Evolutionary conservation across 441 rosid genomes (phyloP).

Genomic region (Metrosideros polymorpha): DNA sequence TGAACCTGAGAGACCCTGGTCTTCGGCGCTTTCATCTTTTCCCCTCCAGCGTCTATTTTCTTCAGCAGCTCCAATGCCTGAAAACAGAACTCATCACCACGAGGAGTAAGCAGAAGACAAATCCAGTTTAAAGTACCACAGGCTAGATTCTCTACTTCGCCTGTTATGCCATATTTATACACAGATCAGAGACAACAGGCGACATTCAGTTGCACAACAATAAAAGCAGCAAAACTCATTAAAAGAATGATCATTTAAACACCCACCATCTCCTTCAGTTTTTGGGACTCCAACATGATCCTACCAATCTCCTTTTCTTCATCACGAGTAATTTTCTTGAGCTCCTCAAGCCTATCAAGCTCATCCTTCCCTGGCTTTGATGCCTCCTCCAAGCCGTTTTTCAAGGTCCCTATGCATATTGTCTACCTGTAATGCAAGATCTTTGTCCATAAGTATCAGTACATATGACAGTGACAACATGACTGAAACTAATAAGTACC

Average conservation of each 20-base stretch:
- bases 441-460: background rate
- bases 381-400: slow-evolving; percentile 78
- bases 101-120: background rate
- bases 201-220: background rate
- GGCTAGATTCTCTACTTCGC: background rate
- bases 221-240: background rate
- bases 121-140: background rate
- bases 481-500: slow-evolving; percentile 29
- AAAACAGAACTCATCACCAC: slow-evolving; percentile 6
- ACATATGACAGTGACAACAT: slow-evolving; percentile 1
- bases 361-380: slow-evolving; percentile 75
- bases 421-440: slow-evolving; percentile 45
- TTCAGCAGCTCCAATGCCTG: slow-evolving; percentile 78
- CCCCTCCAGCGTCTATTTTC: slow-evolving; percentile 89
- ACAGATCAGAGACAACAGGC: background rate
- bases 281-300: slow-evolving; percentile 60
- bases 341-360: slow-evolving; percentile 52
- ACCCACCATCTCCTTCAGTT: slow-evolving; percentile 72
- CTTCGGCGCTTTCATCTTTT: slow-evolving; percentile 67
- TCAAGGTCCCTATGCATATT: slow-evolving; percentile 65
- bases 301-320: slow-evolving; percentile 74
- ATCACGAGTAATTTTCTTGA: slow-evolving; percentile 35
- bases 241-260: background rate
- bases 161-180: background rate
- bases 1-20: slow-evolving; percentile 75